Evolutionary conservation across 208 protist genomes (phyloP).

Genomic region (Trypanosoma caninum): DNA sequence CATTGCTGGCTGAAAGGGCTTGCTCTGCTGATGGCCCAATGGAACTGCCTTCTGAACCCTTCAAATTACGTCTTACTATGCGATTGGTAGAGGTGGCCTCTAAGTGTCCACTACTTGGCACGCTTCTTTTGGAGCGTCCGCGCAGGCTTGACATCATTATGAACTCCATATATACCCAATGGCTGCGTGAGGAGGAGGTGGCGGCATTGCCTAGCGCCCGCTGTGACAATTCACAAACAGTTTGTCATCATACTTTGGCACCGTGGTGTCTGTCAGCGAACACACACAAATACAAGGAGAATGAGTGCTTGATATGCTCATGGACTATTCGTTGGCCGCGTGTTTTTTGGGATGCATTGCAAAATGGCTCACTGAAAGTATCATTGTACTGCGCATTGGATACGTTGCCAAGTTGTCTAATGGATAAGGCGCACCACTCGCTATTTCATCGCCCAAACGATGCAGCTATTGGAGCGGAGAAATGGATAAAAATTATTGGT

Average conservation of each 20-base stretch:
- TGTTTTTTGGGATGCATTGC: slow-evolving; percentile 20
- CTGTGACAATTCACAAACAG: not conserved
- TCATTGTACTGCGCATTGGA: not conserved
- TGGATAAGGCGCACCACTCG: not conserved
- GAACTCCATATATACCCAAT: not conserved
- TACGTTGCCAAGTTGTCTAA: slow-evolving; percentile 20
- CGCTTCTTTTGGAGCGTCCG: slow-evolving; percentile 23
- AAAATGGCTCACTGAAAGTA: slow-evolving; percentile 2
- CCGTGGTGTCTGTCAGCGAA: not conserved
- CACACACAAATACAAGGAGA: not conserved
- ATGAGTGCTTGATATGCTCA: slow-evolving; percentile 14
- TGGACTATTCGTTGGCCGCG: slow-evolving; percentile 14
- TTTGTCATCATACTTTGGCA: not conserved
- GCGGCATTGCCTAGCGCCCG: not conserved
- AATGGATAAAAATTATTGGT: slow-evolving; percentile 21
- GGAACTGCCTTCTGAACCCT: not conserved
- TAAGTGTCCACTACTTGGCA: slow-evolving; percentile 10
- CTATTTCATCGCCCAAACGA: slow-evolving; percentile 15
- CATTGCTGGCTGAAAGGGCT: not conserved
- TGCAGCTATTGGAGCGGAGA: slow-evolving; percentile 3
- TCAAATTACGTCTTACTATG: slow-evolving; percentile 15
- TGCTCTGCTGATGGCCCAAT: not conserved
- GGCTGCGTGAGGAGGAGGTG: slow-evolving; percentile 12
- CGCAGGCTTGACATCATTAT: slow-evolving; percentile 10
- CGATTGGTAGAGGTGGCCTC: slow-evolving; percentile 13